Percentiles rank a stretch among this genome's conserved stretches.
These are phyloP conservation scores for Eutrema heterophyllum DNA, from an alignment of 345 rosid genomes.

Conservation along the genomic window DNA sequence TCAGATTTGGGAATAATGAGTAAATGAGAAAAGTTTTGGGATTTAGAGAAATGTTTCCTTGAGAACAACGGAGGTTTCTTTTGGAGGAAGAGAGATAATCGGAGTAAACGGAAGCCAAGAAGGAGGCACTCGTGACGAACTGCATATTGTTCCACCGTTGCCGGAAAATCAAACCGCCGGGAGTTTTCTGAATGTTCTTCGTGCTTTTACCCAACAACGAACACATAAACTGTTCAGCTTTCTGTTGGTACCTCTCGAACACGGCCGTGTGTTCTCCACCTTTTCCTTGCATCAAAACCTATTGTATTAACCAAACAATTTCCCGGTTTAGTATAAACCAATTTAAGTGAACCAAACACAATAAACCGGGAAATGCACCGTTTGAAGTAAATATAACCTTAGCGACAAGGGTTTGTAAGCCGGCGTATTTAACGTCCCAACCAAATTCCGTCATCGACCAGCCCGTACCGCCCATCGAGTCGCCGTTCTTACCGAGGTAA, in stretches of 20 bases:
- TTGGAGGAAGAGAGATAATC: conserved; percentile 65
- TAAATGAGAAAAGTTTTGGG: conserved; percentile 17
- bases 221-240: conserved; percentile 87
- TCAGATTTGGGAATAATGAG: neutral
- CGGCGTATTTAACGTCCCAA: conserved; percentile 93
- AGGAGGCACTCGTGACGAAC: conserved; percentile 78
- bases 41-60: conserved; percentile 52
- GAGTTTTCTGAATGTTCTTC: conserved; percentile 58
- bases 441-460: conserved; percentile 86
- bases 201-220: conserved; percentile 70
- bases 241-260: conserved; percentile 66
- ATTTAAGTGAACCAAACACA: neutral
- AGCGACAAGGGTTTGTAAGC: conserved; percentile 85
- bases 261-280: conserved; percentile 52
- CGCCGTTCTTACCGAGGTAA: conserved; percentile 83
- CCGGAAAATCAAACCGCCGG: conserved; percentile 84
- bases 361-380: conserved; percentile 1
- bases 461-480: conserved; percentile 77
- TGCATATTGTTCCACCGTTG: too few relatives aligned
- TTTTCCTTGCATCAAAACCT: conserved; percentile 88
- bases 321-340: conserved; percentile 4
- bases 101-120: conserved; percentile 63
- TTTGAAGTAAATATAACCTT: too few relatives aligned
- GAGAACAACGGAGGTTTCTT: conserved; percentile 21
- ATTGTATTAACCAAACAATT: neutral